Evolutionary conservation across 192 early-diverging fungal species (phyloP).

Genomic region (Coemansia sp.): DNA sequence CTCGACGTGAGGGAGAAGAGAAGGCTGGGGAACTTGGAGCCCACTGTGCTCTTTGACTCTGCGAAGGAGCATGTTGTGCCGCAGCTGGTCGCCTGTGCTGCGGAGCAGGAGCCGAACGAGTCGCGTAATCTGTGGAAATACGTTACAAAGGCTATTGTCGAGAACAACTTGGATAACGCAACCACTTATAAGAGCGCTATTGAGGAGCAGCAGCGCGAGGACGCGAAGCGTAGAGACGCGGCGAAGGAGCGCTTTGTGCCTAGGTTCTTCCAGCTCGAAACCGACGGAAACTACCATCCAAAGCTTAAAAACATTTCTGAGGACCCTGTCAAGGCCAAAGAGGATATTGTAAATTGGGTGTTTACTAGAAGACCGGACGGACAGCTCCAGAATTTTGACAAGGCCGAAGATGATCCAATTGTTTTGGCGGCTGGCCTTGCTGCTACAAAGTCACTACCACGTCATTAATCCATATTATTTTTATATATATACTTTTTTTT

Average conservation of each 20-base stretch:
- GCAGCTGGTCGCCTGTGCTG: constrained; percentile 70
- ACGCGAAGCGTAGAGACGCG: constrained; percentile 59
- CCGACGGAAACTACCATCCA: constrained; percentile 50
- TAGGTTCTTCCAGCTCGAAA: constrained; percentile 66
- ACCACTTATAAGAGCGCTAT: constrained; percentile 71
- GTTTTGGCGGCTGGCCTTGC: constrained; percentile 29
- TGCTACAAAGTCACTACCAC: constrained; percentile 16
- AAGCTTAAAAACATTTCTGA: constrained; percentile 39
- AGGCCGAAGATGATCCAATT: constrained; percentile 36
- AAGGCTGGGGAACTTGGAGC: constrained; percentile 24
- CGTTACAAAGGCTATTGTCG: constrained; percentile 70
- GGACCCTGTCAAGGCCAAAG: constrained; percentile 30
- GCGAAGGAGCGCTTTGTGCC: constrained; percentile 61
- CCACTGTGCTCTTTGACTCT: constrained; percentile 75
- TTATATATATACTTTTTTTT: neutral
- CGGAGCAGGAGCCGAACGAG: constrained; percentile 80
- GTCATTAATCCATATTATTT: neutral
- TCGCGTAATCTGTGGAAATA: constrained; percentile 78
- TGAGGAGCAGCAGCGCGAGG: constrained; percentile 73
- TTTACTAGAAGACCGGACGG: constrained; percentile 42
- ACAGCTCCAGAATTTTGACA: constrained; percentile 38
- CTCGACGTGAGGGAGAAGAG: constrained; percentile 23
- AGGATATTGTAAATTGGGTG: constrained; percentile 40
- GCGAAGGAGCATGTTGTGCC: constrained; percentile 60
- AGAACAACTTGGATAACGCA: constrained; percentile 68